Base-by-base conservation (phyloP, 2,329 filamentous ascomycete species). In the Pseudogymnoascus sp. region DNA sequence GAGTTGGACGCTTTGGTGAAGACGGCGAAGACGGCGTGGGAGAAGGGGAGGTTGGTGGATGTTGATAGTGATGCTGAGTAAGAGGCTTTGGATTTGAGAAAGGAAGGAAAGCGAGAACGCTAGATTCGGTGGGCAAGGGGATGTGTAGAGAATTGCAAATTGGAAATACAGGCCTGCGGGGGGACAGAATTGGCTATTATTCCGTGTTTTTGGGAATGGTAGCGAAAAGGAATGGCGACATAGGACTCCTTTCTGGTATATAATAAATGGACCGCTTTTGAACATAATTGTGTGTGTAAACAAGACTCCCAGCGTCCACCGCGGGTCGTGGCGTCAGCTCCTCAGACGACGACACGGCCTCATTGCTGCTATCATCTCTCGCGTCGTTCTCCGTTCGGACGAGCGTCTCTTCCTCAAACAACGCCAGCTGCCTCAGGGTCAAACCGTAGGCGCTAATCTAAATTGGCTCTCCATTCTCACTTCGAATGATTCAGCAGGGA, bases 1-100 rank as follows among this genome's bases (percentile, higher is more conserved):
- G 83, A 87, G 66, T 72, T 87, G 65, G 85, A 87, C 0, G 71
- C 72, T 1, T 72, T 89, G 42, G 69, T 79, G 40, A 79, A 79
- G 52, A 79, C 81, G 13, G 86, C 87, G 8, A 74, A 71, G 64
- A 69, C 75, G 66, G 80, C 80, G 13, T 74, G 74, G 67, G 74
- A 79, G 59, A 75, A 66, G 36, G 72, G 70, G 61, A 73, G 71
- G 60, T 68, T 79, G 63, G 74, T 79, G 1, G 72, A 74, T 67
- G 71, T 71, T 64, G 70, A 72, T 37, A 31, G 35, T 39, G 37
- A 37, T 27, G 33, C 4, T 9, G 48, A 52, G 21, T 37, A 55
- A 21, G 10, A 21, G 10, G 15, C 4, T 2, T 4, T 25, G 40
- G 33, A 35, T 21, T 21, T 4, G 33, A 12, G 45, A 40, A 21